Percentiles rank a stretch among this genome's conserved stretches.
Conservation (phyloP, 176 grass and related monocot genomes). For the Bolboschoenus planiculmis region DNA sequence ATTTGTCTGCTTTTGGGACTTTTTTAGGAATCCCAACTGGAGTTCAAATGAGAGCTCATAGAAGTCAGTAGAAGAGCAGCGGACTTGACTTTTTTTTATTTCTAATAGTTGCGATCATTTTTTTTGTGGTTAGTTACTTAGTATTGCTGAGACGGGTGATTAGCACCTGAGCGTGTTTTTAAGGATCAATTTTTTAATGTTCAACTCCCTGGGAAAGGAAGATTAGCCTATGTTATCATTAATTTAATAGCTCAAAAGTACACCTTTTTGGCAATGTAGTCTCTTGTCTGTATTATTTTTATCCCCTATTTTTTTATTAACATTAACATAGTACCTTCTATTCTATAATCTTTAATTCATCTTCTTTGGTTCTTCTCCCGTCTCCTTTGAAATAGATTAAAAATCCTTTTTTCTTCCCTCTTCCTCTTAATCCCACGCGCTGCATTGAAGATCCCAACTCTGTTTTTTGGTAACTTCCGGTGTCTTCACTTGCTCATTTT, state of each 20-base stretch:
- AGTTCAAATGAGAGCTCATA: background rate
- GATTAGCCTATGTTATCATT: constrained; percentile 21
- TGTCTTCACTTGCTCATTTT: background rate
- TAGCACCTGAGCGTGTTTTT: constrained; percentile 20
- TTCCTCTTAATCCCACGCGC: background rate
- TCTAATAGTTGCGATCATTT: background rate
- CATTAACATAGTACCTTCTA: background rate
- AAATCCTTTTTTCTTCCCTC: background rate
- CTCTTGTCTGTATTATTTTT: background rate
- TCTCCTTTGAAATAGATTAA: background rate
- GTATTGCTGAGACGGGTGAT: background rate
- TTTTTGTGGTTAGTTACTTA: constrained; percentile 11
- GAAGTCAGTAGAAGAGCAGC: background rate
- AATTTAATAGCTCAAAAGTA: constrained; percentile 20
- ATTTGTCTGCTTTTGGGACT: background rate
- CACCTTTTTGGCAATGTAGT: constrained; percentile 26
- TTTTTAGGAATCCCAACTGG: background rate
- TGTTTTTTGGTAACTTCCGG: background rate
- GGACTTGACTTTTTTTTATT: background rate
- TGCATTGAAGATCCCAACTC: background rate
- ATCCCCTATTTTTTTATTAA: constrained; percentile 16
- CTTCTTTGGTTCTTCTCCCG: background rate
- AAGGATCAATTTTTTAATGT: constrained; percentile 10
- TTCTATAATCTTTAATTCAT: constrained; percentile 8
- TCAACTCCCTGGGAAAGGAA: constrained; percentile 8